Evolutionary conservation across 345 rosid genomes (phyloP), one percentile per base, ranked within the genome.

Genomic region (Draba incana): DNA sequence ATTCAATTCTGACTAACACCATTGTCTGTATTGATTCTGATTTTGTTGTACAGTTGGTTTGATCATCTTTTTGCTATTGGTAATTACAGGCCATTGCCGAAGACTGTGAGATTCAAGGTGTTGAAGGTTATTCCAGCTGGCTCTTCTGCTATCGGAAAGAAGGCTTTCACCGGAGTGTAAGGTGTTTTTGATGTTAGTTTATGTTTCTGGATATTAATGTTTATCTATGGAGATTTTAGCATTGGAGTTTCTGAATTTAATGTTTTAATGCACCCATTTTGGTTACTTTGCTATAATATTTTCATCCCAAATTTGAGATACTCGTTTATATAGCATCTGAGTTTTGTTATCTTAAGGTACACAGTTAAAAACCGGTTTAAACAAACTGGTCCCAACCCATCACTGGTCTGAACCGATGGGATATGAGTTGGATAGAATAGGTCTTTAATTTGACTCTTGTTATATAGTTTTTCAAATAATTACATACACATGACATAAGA

Each of bases 101-200:
- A 88, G 84, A 86, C 92, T 2, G 92, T 86, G 70, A 75, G 92
- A 81, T 88, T 88, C 81, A 84, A 86, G 42, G 92, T 88, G 65
- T 63, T 88, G 77, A 86, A 84, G 79, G 96, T 86, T 68, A 82
- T 84, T 37, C 96, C 92, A 44, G 96, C 96, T 24, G 96, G 96
- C 0, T 77, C 88, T 50, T 86, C 92, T 15, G 87, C 81, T 8
- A 79, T 86, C 31, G 85, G 84, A 64, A 86, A 85, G 86, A 88
- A 88, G 72, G 88, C 86, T 50, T 86, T 86, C 62, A 80, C 91
- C 10, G 89, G 83, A 27, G 70, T 84, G 63, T 84, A 77, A 80
- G 35, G 64, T 2, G 20, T 3, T 11, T 20, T 2, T n/a, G n/a
- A 31, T 65, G 71, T 30, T 72, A 72, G 47, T 51, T 66, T 58